Evolutionary conservation across 2,329 filamentous ascomycete genomes (phyloP).

Genomic region (Beauveria asiatica): DNA sequence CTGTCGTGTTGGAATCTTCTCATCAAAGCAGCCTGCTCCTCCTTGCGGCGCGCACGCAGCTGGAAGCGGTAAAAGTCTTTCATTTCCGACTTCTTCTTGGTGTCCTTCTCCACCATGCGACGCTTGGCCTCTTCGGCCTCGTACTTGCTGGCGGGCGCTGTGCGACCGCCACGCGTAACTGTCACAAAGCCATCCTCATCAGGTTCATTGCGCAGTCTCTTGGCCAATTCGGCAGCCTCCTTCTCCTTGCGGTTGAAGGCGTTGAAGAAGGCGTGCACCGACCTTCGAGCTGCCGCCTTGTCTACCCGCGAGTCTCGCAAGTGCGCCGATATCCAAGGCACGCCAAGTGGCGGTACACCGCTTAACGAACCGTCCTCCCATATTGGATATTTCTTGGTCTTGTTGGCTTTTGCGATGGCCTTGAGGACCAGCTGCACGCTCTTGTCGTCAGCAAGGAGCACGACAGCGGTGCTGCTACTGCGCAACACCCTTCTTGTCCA

Average conservation of each 20-base stretch:
- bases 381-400: slow-evolving; percentile 50
- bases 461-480: slow-evolving; percentile 72
- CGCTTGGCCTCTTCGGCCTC: slow-evolving; percentile 55
- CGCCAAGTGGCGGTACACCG: slow-evolving; percentile 50
- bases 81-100: slow-evolving; percentile 53
- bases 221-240: slow-evolving; percentile 53
- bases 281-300: slow-evolving; percentile 54
- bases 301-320: slow-evolving; percentile 64
- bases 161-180: slow-evolving; percentile 69
- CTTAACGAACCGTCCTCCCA: slow-evolving; percentile 60
- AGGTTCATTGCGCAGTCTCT: slow-evolving; percentile 63
- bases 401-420: slow-evolving; percentile 55
- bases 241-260: slow-evolving; percentile 66
- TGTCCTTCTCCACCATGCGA: slow-evolving; percentile 54
- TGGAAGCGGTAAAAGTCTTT: slow-evolving; percentile 82
- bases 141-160: slow-evolving; percentile 64
- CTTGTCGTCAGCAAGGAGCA: slow-evolving; percentile 73
- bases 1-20: slow-evolving; percentile 68
- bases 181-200: slow-evolving; percentile 96
- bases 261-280: slow-evolving; percentile 79
- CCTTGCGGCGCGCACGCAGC: slow-evolving; percentile 68
- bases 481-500: slow-evolving; percentile 65
- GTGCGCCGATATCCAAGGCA: slow-evolving; percentile 53
- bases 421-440: slow-evolving; percentile 71
- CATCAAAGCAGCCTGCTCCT: slow-evolving; percentile 58